A percentile compares a stretch with the other conserved stretches of the same genome.
These are phyloP conservation scores for Trichoderma harzianum DNA, from an alignment of 2,329 filamentous ascomycete species.

Conservation along the genomic window DNA sequence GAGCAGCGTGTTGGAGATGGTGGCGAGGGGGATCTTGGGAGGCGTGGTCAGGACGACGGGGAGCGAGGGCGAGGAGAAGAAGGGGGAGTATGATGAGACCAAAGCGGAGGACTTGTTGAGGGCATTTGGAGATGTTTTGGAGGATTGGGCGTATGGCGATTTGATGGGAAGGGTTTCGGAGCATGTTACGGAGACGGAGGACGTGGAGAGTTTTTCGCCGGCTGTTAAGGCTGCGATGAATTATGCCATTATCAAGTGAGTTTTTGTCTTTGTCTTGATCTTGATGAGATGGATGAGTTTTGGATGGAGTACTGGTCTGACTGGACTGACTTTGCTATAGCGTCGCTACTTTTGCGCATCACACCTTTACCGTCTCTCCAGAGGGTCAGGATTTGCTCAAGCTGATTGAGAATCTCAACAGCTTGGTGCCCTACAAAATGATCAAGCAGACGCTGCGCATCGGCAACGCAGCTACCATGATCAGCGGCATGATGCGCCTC, in stretches of 20 bases:
- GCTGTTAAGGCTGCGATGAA: conserved; percentile 63
- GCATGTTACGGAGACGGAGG: conserved; percentile 56
- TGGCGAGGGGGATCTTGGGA: conserved; percentile 63
- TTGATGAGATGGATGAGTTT: not conserved
- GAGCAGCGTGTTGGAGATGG: conserved; percentile 65
- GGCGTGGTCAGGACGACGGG: conserved; percentile 38
- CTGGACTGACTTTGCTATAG: too few species aligned
- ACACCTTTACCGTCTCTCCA: conserved; percentile 68
- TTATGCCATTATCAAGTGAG: conserved; percentile 66
- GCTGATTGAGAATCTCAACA: conserved; percentile 66
- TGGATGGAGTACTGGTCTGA: not conserved
- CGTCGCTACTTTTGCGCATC: conserved; percentile 70
- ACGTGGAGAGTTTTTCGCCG: conserved; percentile 61
- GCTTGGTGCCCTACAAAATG: conserved; percentile 67
- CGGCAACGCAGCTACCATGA: conserved; percentile 79
- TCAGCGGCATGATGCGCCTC: conserved; percentile 68
- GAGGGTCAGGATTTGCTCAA: conserved; percentile 73
- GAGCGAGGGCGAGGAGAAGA: conserved; percentile 8
- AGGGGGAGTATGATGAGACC: conserved; percentile 51
- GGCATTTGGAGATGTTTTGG: conserved; percentile 65
- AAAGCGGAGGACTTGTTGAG: conserved; percentile 58
- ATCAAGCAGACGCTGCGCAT: conserved; percentile 71
- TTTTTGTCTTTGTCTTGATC: conserved; percentile 1
- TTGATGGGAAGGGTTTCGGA: conserved; percentile 63
- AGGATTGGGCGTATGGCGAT: conserved; percentile 64